Base-by-base conservation (phyloP, 1,284 basidiomycete species). In the Inonotus hispidus region DNA sequence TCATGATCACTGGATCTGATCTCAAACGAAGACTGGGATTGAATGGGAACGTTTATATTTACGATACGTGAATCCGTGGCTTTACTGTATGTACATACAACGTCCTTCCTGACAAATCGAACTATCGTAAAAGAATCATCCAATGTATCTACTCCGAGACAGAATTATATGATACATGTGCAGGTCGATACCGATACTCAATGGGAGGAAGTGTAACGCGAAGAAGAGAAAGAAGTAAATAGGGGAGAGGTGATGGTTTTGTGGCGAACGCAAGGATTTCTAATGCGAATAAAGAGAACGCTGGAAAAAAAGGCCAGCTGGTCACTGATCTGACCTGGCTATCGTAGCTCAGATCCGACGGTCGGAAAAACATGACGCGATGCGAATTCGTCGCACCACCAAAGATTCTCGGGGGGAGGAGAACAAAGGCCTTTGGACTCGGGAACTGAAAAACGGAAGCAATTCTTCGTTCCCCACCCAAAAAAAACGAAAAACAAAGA, bases 231-330 rank as follows among this genome's bases (percentile, higher is more conserved):
- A 43, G n/a, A 53, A 27, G 29, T n/a, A 10, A 53, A 53, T n/a
- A 2, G 14, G 10, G 25, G 23, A 49, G n/a, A 14, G 25, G 25
- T 23, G 7, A 3, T 13, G 11, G 19, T 25, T 23, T 25, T 29
- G 46, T 27, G 46, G 19, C 52, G 52, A 52, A 35, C 50, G 50
- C 25, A 52, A 52, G 29, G 50, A 52, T 52, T 27, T 52, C 32
- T 6, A 8, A 35, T 23, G 32, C 23, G 21, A 43, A 7, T 16
- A 43, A n/a, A 7, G 19, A 21, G 41, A 21, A 8, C 38, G 3
- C 1, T 21, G 19, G n/a, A 7, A 7, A 43, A 2, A 21, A 21
- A 43, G n/a, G 41, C 2, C 11, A 19, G 19, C 3, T 1, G 41
- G 6, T 2, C 16, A 43, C 7, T 43, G 41, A 5, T 4, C 7